Evolutionary conservation across 2,329 filamentous ascomycete species (phyloP), one percentile per base, ranked within the genome.

Genomic region (Tolypocladium sp.): DNA sequence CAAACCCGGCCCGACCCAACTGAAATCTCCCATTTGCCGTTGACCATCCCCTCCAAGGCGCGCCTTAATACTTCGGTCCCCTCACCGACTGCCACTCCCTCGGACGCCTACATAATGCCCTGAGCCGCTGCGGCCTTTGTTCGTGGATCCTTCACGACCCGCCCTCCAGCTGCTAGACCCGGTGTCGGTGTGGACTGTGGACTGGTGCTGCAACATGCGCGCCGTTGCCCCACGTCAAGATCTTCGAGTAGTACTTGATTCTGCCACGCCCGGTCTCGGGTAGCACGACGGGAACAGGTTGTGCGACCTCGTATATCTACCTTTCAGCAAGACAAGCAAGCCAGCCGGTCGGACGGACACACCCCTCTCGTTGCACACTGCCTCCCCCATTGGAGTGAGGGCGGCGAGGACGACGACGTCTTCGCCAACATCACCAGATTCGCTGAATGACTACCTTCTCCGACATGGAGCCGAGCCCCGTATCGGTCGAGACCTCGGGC

Each of bases 381-480:
- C 40, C 40, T 56, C 20, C 37, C 55, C 33, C 20, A 33, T 13
- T 17, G 40, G 38, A 25, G 40, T 10, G 40, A 49, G 42, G 17
- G 38, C 10, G 55, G 40, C 40, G 20, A 25, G 40, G 38, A 44
- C 38, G n/a, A 42, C 17, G 55, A 27, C 41, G 38, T 22, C n/a
- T 6, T 37, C 40, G 42, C 55, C 40, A 44, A 8, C 55, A 56
- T 33, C 55, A 7, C 15, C 55, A 37, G 27, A 0, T 9, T 35
- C 40, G 40, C 54, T 41, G 33, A 56, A 57, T 55, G 55, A 57
- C 57, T 33, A 17, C 52, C 51, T 52, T 58, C 17, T 57, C 52
- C 46, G 38, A 42, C 41, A 72, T 73, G 71, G 69, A 73, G 57
- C 69, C 71, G 22, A 67, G 63, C 56, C 68, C 68, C 33, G 59